Conservation (phyloP, 192 early-diverging fungal species). For the Phycomyces blakesleeanus region DNA sequence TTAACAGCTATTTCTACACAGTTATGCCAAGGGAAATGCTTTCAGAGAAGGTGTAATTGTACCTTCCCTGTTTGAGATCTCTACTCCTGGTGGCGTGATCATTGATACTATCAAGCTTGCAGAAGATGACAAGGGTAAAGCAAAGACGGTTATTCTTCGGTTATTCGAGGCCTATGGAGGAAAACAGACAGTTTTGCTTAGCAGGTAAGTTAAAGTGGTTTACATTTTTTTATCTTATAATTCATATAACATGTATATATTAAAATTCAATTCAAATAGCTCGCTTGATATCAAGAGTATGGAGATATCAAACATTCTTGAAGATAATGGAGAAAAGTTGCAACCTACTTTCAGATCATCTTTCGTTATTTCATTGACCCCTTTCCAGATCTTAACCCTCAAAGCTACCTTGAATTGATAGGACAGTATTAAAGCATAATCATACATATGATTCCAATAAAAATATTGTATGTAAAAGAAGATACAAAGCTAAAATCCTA, state of each 20-base stretch:
- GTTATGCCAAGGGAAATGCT: slow-evolving; percentile 10
- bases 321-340: slow-evolving; percentile 53
- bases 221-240: neutral
- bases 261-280: slow-evolving; percentile 33
- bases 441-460: too few relatives aligned
- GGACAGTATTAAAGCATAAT: too few relatives aligned
- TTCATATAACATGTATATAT: neutral
- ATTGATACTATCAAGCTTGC: slow-evolving; percentile 91
- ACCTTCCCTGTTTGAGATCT: slow-evolving; percentile 34
- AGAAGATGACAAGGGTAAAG: slow-evolving; percentile 56
- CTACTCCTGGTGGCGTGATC: slow-evolving; percentile 62
- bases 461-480: too few relatives aligned
- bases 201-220: slow-evolving; percentile 36
- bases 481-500: too few relatives aligned
- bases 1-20: neutral
- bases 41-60: neutral
- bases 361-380: slow-evolving; percentile 44
- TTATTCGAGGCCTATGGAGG: slow-evolving; percentile 93
- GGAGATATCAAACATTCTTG: slow-evolving; percentile 72
- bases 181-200: slow-evolving; percentile 50
- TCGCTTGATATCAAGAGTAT: slow-evolving; percentile 45
- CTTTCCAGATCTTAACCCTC: slow-evolving; percentile 66
- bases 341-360: slow-evolving; percentile 27
- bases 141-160: slow-evolving; percentile 63
- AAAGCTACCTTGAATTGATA: slow-evolving; percentile 30